A percentile compares a stretch with the other conserved stretches of the same genome.
Evolutionary conservation across 768 basidiomycete genomes (phyloP).

Genomic region (Dentipellis sp.): DNA sequence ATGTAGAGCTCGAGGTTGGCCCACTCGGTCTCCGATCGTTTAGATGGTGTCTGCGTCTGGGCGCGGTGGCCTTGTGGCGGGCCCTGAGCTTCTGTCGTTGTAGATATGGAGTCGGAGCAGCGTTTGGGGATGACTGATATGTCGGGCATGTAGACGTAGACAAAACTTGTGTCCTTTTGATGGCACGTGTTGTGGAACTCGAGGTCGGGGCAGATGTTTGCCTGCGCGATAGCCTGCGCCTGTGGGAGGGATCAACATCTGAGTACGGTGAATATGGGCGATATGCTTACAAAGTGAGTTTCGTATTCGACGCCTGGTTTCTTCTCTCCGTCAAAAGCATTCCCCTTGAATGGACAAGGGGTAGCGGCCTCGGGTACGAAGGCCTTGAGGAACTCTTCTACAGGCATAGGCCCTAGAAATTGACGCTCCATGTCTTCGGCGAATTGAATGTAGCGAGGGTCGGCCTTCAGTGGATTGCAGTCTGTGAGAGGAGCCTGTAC

Average conservation of each 20-base stretch:
- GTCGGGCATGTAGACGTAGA: neutral
- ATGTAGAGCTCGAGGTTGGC: neutral
- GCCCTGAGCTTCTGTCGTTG: neutral
- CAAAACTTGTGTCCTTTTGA: neutral
- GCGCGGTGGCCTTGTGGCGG: no score
- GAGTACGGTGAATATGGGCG: no score
- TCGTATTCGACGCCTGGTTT: neutral
- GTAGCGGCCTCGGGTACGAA: neutral
- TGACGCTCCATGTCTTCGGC: slow-evolving; percentile 40
- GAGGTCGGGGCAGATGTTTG: neutral
- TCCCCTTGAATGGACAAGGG: neutral
- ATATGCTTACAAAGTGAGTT: neutral
- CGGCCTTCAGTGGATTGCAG: no score
- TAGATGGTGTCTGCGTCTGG: neutral
- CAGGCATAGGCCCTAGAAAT: neutral
- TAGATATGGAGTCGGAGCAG: neutral
- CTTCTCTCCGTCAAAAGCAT: no score
- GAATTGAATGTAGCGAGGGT: neutral
- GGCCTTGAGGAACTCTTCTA: neutral
- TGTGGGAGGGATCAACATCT: neutral
- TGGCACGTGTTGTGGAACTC: neutral
- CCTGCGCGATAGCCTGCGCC: neutral
- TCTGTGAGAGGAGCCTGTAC: no score
- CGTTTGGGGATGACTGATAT: neutral
- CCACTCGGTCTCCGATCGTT: neutral